A percentile compares a stretch with the other conserved stretches of the same genome.
Conservation (phyloP, 2,329 filamentous ascomycete genomes). For the Colletotrichum sidae region DNA sequence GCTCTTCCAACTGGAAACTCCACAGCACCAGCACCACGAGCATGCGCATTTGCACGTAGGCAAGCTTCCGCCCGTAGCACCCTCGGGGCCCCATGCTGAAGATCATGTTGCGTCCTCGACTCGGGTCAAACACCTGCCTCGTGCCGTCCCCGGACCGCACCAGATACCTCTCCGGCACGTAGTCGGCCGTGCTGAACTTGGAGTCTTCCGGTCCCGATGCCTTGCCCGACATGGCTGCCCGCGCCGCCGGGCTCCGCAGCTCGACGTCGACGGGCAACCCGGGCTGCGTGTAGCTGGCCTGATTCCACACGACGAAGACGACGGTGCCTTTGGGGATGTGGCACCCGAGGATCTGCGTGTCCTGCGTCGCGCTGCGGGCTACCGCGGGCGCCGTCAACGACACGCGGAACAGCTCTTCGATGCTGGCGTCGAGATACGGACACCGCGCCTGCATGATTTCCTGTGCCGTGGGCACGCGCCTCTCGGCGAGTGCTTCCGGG, state of each 20-base stretch:
- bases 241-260: conserved; percentile 38
- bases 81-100: conserved; percentile 51
- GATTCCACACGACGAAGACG: conserved; percentile 31
- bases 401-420: conserved; percentile 46
- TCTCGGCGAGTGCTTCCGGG: conserved; percentile 34
- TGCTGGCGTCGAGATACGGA: conserved; percentile 45
- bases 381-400: conserved; percentile 41
- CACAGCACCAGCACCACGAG: conserved; percentile 46
- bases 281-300: conserved; percentile 43
- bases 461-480: conserved; percentile 38
- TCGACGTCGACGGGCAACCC: conserved; percentile 44
- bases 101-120: conserved; percentile 48
- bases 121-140: conserved; percentile 43
- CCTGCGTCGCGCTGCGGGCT: conserved; percentile 41
- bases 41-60: conserved; percentile 49
- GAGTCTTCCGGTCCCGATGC: conserved; percentile 41
- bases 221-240: conserved; percentile 39
- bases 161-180: conserved; percentile 53
- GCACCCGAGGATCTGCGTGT: conserved; percentile 43
- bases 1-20: conserved; percentile 24
- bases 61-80: conserved; percentile 53
- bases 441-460: conserved; percentile 41
- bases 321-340: conserved; percentile 44
- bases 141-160: conserved; percentile 29
- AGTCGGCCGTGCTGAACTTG: conserved; percentile 41